Percentiles rank a stretch among this genome's conserved stretches.
These are phyloP conservation scores for Bremia lactucae DNA, from an alignment of 352 stramenopile genomes.

Conservation along the genomic window DNA sequence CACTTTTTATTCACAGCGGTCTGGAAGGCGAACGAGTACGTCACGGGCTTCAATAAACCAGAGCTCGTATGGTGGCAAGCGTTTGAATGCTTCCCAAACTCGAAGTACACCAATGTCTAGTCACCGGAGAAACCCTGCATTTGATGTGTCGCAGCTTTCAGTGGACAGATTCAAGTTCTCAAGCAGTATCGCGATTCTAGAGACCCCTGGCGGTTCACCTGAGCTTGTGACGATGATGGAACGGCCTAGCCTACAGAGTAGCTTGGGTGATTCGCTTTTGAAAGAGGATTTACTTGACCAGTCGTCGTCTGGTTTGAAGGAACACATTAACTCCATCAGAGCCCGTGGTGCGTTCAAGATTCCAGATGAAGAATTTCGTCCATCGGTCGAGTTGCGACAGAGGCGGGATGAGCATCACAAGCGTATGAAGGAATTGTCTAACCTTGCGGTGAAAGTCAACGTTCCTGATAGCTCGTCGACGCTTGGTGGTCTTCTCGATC, in stretches of 20 bases:
- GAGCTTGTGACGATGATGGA: slow-evolving; percentile 28
- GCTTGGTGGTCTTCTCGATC: slow-evolving; percentile 30
- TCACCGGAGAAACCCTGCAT: slow-evolving; percentile 9
- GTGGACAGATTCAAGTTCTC: slow-evolving; percentile 20
- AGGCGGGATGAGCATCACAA: slow-evolving; percentile 39
- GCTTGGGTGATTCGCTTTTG: slow-evolving; percentile 22
- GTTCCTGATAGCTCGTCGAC: slow-evolving; percentile 35
- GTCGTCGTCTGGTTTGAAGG: slow-evolving; percentile 25
- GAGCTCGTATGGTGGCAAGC: slow-evolving; percentile 6
- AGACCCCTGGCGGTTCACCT: slow-evolving; percentile 13
- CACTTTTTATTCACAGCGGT: slow-evolving; percentile 13
- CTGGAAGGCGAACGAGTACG: slow-evolving; percentile 4
- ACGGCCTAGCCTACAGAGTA: slow-evolving; percentile 14
- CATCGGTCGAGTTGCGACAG: slow-evolving; percentile 34
- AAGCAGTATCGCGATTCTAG: slow-evolving; percentile 20
- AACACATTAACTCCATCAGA: slow-evolving; percentile 32
- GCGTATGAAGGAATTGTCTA: slow-evolving; percentile 65
- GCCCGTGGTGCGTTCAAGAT: slow-evolving; percentile 13
- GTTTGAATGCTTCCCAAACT: slow-evolving; percentile 7
- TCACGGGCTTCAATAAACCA: slow-evolving; percentile 5
- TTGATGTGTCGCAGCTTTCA: slow-evolving; percentile 20
- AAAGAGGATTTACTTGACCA: slow-evolving; percentile 38
- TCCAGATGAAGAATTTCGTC: slow-evolving; percentile 27
- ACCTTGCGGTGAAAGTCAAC: slow-evolving; percentile 24
- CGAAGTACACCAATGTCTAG: slow-evolving; percentile 3